Base-by-base conservation (phyloP, 805 yeast genomes). In the Saccharomycopsis javanensis region DNA sequence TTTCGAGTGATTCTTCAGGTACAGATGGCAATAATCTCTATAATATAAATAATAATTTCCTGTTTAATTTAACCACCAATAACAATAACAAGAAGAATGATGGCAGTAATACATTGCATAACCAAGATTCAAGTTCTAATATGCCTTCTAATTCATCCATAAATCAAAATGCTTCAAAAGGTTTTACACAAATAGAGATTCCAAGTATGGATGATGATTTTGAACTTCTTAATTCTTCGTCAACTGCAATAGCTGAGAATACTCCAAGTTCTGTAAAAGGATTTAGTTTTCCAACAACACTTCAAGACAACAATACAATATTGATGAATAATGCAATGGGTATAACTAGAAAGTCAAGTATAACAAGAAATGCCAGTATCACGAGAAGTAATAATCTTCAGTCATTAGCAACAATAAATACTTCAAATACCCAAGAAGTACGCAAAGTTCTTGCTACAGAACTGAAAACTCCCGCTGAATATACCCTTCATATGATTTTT, bases 401-500 rank as follows among this genome's bases (percentile, higher is more conserved):
- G 33, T 42, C 33, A 11, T 25, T 42, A 5, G 48, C 52, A 33
- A 27, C 35, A 2, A 54, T 53, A 28, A 57, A 51, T 28, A 30
- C 60, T n/a, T 37, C 57, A 18, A 56, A 53, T 38, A 56, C 56
- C 15, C 57, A 57, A 20, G 60, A 57, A 16, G 58, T 55, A 2
- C 58, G 79, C 55, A 74, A 69, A 57, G 67, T 67, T 42, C 58
- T 74, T 61, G 77, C 76, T 1, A 70, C 85, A 0, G 88, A 83
- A 58, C 74, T 79, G 67, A 83, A 85, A 65, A 77, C 85, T 28
- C 88, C 91, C 0, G 85, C 92, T 0, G 97, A 91, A 65, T 94
- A 94, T 67, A 94, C 98, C 0, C 73, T 95, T 55, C 97, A 95
- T 69, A 90, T 95, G 27, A 77, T 95, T 45, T 95, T 95, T 68